Evolutionary conservation across 352 stramenopile genomes (phyloP), one percentile per base, ranked within the genome.

Genomic region (Phytopythium chamaehyphon): DNA sequence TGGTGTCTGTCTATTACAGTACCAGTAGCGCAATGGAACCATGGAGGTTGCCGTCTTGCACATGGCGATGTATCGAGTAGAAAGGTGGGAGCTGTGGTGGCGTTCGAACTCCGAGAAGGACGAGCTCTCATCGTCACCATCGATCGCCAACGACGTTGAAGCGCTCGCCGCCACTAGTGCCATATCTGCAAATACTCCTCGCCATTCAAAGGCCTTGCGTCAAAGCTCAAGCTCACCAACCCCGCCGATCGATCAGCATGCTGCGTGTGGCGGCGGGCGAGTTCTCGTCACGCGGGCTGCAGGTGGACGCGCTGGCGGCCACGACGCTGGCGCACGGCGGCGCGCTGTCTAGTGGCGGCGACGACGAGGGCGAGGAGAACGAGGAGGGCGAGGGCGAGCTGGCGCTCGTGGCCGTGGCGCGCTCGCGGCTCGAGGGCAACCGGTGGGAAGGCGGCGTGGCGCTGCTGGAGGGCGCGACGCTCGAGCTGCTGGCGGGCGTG

Each of bases 391-490:
- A n/a, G n/a, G 47, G 49, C 35, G 69, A 70, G 28, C 21, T 66
- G 26, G 54, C 71, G 49, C 49, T 89, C 11, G 51, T 93, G 16
- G 79, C 78, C 0, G 70, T 87, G 19, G 76, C 80, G n/a, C 66
- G 77, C 44, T 91, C 83, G 45, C 62, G 62, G 39, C 74, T 93
- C 8, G 83, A 91, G 48, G 82, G 83, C 18, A 93, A 91, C 59
- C 58, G 80, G 23, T 93, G 83, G 83, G 67, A 61, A 48, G 82
- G 83, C 43, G 62, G 75, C 43, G 66, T 90, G 40, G 64, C 63
- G 39, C 50, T 93, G 21, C 52, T 88, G 19, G 73, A 86, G 21
- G 67, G 55, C 36, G 21, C 35, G 9, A 72, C 64, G 12, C 62
- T 61, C 50, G 65, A 82, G 35, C 71, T 64, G 11, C 50, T 86